Conservation (phyloP, 208 protist genomes). For the Tritrichomonas musculus region DNA sequence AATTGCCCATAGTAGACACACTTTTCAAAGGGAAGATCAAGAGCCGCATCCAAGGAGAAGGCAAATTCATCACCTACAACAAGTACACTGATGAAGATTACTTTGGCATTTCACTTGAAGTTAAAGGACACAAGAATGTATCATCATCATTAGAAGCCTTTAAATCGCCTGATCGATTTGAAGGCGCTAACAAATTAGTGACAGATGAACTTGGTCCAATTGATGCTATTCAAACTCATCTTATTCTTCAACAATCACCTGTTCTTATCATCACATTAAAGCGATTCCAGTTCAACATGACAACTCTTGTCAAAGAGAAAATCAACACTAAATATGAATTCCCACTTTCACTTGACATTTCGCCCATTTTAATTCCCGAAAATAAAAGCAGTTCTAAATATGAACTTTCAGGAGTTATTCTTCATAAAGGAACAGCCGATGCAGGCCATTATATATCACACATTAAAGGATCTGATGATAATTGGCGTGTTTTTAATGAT, state of each 20-base stretch:
- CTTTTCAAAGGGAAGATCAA: not conserved
- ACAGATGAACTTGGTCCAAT: not conserved
- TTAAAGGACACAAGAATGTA: not conserved
- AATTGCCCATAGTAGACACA: not conserved
- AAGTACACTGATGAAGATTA: not conserved
- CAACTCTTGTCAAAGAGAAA: not conserved
- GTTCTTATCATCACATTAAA: not conserved
- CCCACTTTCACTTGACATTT: not conserved
- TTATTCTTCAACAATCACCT: not conserved
- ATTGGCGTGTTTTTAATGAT: not conserved
- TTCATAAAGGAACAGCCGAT: not conserved
- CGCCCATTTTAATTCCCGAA: not conserved
- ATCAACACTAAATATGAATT: conserved; percentile 14
- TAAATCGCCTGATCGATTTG: not conserved
- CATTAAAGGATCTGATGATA: not conserved
- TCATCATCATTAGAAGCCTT: not conserved
- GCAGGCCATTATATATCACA: not conserved
- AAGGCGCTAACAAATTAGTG: not conserved
- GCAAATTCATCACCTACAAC: not conserved
- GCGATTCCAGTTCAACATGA: not conserved
- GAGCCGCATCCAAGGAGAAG: not conserved
- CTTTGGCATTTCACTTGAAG: not conserved
- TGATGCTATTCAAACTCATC: not conserved
- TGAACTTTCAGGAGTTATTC: not conserved
- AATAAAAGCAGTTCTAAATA: not conserved